These are phyloP conservation scores for Cinnamomum chago DNA, from an alignment of 164 flowering plant species.

Conservation along the genomic window DNA sequence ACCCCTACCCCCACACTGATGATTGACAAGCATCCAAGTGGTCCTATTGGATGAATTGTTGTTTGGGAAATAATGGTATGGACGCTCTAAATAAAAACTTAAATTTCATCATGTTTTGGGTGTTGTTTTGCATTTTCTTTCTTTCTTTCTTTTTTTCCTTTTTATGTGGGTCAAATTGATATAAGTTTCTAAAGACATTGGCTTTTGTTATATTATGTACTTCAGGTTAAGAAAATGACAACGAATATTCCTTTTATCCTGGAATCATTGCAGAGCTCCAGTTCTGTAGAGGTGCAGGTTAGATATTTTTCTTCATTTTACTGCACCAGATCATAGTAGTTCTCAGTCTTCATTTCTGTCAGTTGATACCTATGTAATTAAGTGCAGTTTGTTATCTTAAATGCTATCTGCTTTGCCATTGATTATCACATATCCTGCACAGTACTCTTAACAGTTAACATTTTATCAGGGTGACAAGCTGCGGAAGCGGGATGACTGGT, in stretches of 20 bases:
- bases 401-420: not conserved
- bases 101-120: too few species aligned
- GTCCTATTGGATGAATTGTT: too few species aligned
- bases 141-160: not conserved
- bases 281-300: conserved; percentile 76
- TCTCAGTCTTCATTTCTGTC: not conserved
- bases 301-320: conserved; percentile 9
- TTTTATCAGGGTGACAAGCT: conserved; percentile 60
- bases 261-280: conserved; percentile 64
- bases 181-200: not conserved
- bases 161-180: not conserved
- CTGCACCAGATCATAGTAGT: not conserved
- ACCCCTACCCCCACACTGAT: too few species aligned
- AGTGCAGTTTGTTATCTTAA: conserved; percentile 3
- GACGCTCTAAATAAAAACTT: too few species aligned
- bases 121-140: too few species aligned
- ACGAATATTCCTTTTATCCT: conserved; percentile 67
- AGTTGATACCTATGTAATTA: not conserved
- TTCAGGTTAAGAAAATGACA: conserved; percentile 75
- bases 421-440: not conserved
- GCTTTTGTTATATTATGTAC: not conserved
- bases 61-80: too few species aligned
- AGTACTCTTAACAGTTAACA: conserved; percentile 2
- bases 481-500: conserved; percentile 71
- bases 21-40: too few species aligned